These are phyloP conservation scores for Apostasia ramifera DNA, from an alignment of 106 monocot species.

Conservation along the genomic window DNA sequence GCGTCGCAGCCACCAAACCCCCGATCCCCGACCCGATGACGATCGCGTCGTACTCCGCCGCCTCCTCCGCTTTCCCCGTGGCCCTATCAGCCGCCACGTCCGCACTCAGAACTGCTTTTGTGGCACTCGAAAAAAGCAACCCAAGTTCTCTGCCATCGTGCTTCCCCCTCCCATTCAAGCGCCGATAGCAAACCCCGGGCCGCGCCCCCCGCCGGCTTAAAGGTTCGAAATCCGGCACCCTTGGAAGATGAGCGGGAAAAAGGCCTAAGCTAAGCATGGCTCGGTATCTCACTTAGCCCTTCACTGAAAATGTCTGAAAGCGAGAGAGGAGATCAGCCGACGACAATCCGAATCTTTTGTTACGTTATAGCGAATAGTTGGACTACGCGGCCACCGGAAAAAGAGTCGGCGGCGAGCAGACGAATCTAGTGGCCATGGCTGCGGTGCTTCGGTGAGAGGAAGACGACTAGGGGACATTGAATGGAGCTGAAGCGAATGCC, in stretches of 20 bases:
- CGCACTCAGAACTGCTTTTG: constrained; percentile 21
- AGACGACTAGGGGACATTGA: no score
- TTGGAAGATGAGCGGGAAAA: background rate
- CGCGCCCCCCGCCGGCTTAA: background rate
- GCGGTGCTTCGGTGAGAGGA: no score
- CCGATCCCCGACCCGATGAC: constrained; percentile 97
- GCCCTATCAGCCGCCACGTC: constrained; percentile 13
- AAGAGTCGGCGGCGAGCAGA: no score
- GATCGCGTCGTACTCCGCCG: constrained; percentile 68
- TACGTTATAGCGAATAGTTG: no score
- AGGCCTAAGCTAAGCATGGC: constrained; percentile 8
- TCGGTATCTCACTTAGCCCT: background rate
- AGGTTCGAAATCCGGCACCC: background rate
- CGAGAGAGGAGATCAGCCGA: no score
- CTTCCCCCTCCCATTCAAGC: background rate
- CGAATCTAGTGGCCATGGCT: no score
- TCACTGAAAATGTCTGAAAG: no score
- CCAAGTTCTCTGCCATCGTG: background rate
- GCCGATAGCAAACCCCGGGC: background rate
- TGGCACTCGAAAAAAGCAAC: background rate
- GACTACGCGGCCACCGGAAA: no score
- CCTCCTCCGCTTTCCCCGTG: background rate
- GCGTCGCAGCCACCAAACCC: constrained; percentile 90
- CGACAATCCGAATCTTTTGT: no score
- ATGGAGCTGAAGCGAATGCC: no score